Evolutionary conservation across 352 stramenopile genomes (phyloP).

Genomic region (Pseudoperonospora humuli): DNA sequence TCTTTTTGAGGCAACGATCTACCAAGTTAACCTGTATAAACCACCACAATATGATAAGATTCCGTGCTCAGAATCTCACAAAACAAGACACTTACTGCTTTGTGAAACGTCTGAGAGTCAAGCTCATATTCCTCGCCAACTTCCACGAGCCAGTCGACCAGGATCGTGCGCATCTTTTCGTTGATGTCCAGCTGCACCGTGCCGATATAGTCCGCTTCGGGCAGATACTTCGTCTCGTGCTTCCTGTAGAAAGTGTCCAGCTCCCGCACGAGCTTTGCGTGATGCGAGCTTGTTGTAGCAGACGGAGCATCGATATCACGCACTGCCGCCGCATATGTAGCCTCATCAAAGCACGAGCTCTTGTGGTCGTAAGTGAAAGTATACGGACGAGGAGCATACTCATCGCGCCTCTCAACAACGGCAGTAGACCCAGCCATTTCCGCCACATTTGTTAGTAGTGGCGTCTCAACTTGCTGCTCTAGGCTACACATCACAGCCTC

Average conservation of each 20-base stretch:
- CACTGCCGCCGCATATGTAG: constrained; percentile 42
- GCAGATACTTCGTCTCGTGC: constrained; percentile 70
- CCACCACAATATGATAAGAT: neutral
- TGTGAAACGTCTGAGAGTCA: constrained; percentile 76
- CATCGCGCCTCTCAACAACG: neutral
- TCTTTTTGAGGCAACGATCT: constrained; percentile 69
- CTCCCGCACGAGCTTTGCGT: constrained; percentile 52
- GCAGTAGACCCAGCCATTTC: neutral
- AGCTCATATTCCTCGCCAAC: constrained; percentile 83
- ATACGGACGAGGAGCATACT: constrained; percentile 45
- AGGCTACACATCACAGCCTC: constrained; percentile 5
- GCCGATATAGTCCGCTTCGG: constrained; percentile 53
- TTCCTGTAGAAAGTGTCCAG: constrained; percentile 58
- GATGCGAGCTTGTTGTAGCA: constrained; percentile 22
- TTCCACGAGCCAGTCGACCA: constrained; percentile 99
- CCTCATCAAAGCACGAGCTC: constrained; percentile 66
- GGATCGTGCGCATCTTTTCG: constrained; percentile 98
- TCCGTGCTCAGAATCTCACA: neutral
- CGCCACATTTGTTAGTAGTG: constrained; percentile 1
- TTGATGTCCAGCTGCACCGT: constrained; percentile 96
- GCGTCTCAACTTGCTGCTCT: constrained; percentile 15
- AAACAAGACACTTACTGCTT: constrained; percentile 34
- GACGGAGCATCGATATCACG: constrained; percentile 51
- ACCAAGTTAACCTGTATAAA: constrained; percentile 64
- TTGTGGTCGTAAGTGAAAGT: constrained; percentile 46